Evolutionary conservation across 1,284 basidiomycete genomes (phyloP).

Genomic region (Trichosporon asahii): DNA sequence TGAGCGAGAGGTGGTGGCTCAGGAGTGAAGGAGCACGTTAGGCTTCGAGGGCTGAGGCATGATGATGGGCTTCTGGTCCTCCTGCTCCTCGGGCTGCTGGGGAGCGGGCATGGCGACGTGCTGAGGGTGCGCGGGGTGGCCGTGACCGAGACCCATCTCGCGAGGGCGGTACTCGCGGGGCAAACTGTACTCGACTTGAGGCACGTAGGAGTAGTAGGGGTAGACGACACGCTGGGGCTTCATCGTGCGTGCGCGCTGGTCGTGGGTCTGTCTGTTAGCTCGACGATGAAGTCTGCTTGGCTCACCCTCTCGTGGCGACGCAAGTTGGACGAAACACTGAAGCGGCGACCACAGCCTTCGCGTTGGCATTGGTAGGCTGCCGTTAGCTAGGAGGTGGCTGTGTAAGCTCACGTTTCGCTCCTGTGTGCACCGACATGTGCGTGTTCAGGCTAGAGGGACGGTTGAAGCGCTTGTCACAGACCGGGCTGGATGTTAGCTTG

Average conservation of each 20-base stretch:
- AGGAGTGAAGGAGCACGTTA: neutral
- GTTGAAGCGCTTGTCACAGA: slow-evolving; percentile 62
- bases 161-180: slow-evolving; percentile 4
- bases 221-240: slow-evolving; percentile 1
- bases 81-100: neutral
- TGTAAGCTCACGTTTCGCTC: slow-evolving; percentile 58
- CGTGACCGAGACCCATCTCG: neutral
- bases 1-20: neutral
- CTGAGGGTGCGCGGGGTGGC: neutral
- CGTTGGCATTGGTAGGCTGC: slow-evolving; percentile 59
- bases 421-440: slow-evolving; percentile 66
- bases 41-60: slow-evolving; percentile 9
- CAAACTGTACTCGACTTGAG: slow-evolving; percentile 3
- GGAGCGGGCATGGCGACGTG: neutral
- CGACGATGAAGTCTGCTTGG: neutral
- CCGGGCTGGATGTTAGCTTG: slow-evolving; percentile 41
- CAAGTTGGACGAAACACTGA: slow-evolving; percentile 63
- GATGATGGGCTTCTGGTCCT: slow-evolving; percentile 10
- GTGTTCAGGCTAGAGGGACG: slow-evolving; percentile 63
- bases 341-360: slow-evolving; percentile 57
- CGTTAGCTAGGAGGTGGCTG: neutral
- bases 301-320: slow-evolving; percentile 58
- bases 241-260: slow-evolving; percentile 12
- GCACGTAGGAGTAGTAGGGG: slow-evolving; percentile 5
- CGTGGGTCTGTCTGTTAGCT: slow-evolving; percentile 15